Evolutionary conservation across 1,284 basidiomycete species (phyloP).

Genomic region (Pseudozyma hubeiensis): DNA sequence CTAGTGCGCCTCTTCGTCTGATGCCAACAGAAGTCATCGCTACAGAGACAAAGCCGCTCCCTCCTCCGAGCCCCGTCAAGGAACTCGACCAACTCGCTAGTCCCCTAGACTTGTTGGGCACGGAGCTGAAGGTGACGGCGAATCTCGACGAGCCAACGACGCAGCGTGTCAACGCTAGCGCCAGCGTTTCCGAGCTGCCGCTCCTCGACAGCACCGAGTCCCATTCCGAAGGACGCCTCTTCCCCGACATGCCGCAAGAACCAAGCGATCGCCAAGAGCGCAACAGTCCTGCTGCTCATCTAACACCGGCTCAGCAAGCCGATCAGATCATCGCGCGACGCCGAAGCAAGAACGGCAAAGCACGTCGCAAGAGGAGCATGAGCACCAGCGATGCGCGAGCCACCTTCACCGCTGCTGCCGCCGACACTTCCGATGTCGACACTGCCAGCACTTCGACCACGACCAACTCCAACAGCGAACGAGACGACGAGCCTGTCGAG

Average conservation of each 20-base stretch:
- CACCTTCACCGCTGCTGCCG: constrained; percentile 36
- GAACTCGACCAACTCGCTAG: constrained; percentile 36
- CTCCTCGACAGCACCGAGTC: constrained; percentile 15
- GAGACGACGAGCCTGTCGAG: constrained; percentile 33
- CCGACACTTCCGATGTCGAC: constrained; percentile 9
- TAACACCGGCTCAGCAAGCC: constrained; percentile 60
- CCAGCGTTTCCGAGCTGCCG: background rate
- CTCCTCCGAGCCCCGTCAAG: constrained; percentile 53
- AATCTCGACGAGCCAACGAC: constrained; percentile 7
- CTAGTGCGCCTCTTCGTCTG: constrained; percentile 27
- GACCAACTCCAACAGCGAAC: constrained; percentile 15
- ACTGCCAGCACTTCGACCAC: constrained; percentile 8
- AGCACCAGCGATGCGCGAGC: constrained; percentile 51
- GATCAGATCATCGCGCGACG: constrained; percentile 61
- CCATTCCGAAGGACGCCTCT: constrained; percentile 5
- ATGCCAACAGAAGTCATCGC: constrained; percentile 11
- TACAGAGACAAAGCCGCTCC: constrained; percentile 42
- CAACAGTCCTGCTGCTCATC: constrained; percentile 3
- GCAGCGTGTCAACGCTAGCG: background rate
- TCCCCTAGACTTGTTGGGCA: constrained; percentile 55
- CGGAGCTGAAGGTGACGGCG: constrained; percentile 48
- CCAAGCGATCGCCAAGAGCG: background rate
- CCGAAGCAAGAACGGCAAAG: constrained; percentile 55
- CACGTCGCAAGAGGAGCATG: constrained; percentile 51
- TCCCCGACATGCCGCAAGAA: constrained; percentile 6